phyloP scores from a whole-genome alignment of 257 asterid species.

The Schizonepeta tenuifolia region DNA sequence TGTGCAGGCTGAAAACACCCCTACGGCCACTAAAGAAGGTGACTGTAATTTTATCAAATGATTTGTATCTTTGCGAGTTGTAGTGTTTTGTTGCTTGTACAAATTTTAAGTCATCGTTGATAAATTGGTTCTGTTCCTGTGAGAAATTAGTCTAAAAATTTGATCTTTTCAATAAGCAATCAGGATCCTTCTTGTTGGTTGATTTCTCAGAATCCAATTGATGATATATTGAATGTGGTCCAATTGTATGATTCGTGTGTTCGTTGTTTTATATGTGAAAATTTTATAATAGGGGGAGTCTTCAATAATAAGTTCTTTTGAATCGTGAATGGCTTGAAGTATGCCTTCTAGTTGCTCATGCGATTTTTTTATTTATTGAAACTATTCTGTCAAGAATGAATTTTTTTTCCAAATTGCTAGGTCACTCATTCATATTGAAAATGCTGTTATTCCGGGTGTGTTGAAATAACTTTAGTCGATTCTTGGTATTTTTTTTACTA shows the following conservation, averaged over 20 bases:
- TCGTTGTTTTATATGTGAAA: background rate
- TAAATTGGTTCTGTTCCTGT: background rate
- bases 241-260: background rate
- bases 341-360: too few species aligned
- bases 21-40: constrained; percentile 49
- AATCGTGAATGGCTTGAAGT: background rate
- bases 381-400: background rate
- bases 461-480: background rate
- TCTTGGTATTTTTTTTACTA: too few species aligned
- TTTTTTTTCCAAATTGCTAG: background rate
- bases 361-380: background rate
- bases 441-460: background rate
- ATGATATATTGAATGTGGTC: background rate
- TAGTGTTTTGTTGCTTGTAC: background rate
- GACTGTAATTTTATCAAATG: background rate
- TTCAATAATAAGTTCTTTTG: background rate
- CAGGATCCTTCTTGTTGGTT: background rate
- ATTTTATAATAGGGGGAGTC: background rate
- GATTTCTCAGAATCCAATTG: constrained; percentile 10
- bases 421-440: background rate
- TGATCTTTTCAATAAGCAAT: background rate
- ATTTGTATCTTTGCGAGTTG: background rate
- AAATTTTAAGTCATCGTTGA: background rate
- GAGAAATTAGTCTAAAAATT: background rate
- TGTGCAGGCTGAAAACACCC: constrained; percentile 50